These are phyloP conservation scores for Colletotrichum neosansevieriae DNA, from an alignment of 2,329 filamentous ascomycete species.

Conservation along the genomic window DNA sequence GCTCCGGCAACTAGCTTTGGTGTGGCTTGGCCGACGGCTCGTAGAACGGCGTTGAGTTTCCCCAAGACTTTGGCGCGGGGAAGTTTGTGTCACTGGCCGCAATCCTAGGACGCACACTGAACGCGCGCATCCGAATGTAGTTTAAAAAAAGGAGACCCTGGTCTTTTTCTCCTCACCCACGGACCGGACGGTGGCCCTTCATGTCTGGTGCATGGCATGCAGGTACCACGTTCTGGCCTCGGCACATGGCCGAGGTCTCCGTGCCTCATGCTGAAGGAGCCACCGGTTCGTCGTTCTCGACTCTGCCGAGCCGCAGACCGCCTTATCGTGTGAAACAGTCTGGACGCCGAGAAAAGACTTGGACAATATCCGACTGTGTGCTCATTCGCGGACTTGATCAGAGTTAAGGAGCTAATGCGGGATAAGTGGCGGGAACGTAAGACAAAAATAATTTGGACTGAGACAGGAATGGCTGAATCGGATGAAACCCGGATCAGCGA, in stretches of 20 bases:
- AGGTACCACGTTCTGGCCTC: constrained; percentile 3
- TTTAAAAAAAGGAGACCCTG: too few relatives aligned
- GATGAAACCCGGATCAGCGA: too few relatives aligned
- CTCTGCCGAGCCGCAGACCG: constrained; percentile 19
- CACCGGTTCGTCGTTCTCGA: background rate
- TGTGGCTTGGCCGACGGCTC: constrained; percentile 35
- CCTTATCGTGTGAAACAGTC: background rate
- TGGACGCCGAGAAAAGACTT: background rate
- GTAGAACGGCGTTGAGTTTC: constrained; percentile 32
- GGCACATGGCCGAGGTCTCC: constrained; percentile 20
- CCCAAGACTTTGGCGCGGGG: constrained; percentile 13
- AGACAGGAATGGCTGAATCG: background rate
- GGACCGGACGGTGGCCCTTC: background rate
- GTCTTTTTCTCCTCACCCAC: background rate
- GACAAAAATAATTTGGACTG: constrained; percentile 13
- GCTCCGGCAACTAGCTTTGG: background rate
- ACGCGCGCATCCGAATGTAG: too few relatives aligned
- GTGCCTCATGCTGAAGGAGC: background rate
- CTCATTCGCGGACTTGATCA: constrained; percentile 13
- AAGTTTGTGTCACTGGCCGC: constrained; percentile 12
- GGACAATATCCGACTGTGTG: background rate
- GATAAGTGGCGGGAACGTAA: background rate
- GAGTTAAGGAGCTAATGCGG: background rate
- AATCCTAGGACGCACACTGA: background rate
- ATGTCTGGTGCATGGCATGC: background rate